Evolutionary conservation across 208 protist species (phyloP), one percentile per base, ranked within the genome.

Genomic region (Phytomonas francai): DNA sequence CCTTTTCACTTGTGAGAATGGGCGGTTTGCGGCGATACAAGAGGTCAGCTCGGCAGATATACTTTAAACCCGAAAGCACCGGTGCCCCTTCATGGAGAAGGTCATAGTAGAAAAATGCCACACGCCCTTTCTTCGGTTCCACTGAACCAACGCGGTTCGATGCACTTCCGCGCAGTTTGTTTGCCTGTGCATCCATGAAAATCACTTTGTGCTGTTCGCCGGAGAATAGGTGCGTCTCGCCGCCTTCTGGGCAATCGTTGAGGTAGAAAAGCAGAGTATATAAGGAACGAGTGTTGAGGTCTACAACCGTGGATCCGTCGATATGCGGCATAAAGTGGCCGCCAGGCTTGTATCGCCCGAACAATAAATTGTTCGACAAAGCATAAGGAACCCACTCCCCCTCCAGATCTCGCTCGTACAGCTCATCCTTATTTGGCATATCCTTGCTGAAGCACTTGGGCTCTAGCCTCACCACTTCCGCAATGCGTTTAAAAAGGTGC

Each of bases 291-390:
- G 79, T 91, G 78, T 95, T 94, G 39, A 95, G 72, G 70, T 96
- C 90, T 25, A 89, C 76, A 60, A 94, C 84, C 33, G 84, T 95
- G 33, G 83, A 84, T 28, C 92, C 92, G 75, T 97, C 92, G 30
- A 93, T 80, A 77, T 97, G 92, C 1, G 92, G 92, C 72, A 91
- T 90, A 63, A 97, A 97, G 81, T 97, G 92, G 22, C 90, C 92
- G 59, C 92, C 90, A 3, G 80, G 65, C 33, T 69, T 72, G 76
- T 97, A 97, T 28, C 83, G 76, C 27, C 84, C 87, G 49, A 97
- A 77, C 11, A 95, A 80, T 29, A 97, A 74, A 62, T 95, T 93
- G 27, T 65, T 49, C 6, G 89, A 85, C 0, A 97, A 77, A 8
- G 76, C 78, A 59, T 84, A 68, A 3, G 90, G 81, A 42, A 82